Percentiles rank a stretch among this genome's conserved stretches.
Conservation (phyloP, 1,284 basidiomycete genomes). For the Tremellales sp. region DNA sequence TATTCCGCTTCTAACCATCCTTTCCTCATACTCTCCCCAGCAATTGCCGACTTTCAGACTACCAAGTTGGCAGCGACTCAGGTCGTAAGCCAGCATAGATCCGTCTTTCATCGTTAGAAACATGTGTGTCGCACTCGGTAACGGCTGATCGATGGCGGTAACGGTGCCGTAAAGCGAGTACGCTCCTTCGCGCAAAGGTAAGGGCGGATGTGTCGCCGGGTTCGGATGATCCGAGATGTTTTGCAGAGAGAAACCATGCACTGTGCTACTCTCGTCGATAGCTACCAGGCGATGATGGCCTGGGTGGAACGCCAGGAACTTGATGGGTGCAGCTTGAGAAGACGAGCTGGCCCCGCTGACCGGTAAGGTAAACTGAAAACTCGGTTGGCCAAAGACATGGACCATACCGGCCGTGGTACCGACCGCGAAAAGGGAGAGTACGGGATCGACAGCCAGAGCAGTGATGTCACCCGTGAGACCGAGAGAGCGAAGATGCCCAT, state of each 20-base stretch:
- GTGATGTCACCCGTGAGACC: conserved; percentile 55
- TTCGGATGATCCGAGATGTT: conserved; percentile 32
- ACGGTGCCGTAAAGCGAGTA: conserved; percentile 31
- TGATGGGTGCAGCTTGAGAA: conserved; percentile 23
- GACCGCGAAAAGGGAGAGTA: conserved; percentile 67
- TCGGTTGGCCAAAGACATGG: conserved; percentile 38
- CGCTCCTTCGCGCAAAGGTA: conserved; percentile 30
- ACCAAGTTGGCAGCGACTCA: conserved; percentile 62
- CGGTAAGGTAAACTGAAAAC: conserved; percentile 43
- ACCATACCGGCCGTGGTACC: conserved; percentile 52
- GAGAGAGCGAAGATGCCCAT: conserved; percentile 43
- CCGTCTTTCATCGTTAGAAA: conserved; percentile 47
- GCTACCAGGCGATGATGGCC: conserved; percentile 41
- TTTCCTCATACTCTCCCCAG: conserved; percentile 71
- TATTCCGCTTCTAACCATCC: conserved; percentile 58
- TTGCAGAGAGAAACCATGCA: conserved; percentile 37
- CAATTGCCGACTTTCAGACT: conserved; percentile 64
- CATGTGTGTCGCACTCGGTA: conserved; percentile 41
- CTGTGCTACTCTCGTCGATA: conserved; percentile 38
- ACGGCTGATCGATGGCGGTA: conserved; percentile 37
- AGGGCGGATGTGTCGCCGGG: conserved; percentile 29
- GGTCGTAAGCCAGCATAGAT: conserved; percentile 59
- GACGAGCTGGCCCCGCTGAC: conserved; percentile 24
- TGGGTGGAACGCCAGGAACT: conserved; percentile 46
- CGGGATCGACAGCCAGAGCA: conserved; percentile 64